Evolutionary conservation across 257 asterid species (phyloP).

Genomic region (Nicotiana tomentosiformis): DNA sequence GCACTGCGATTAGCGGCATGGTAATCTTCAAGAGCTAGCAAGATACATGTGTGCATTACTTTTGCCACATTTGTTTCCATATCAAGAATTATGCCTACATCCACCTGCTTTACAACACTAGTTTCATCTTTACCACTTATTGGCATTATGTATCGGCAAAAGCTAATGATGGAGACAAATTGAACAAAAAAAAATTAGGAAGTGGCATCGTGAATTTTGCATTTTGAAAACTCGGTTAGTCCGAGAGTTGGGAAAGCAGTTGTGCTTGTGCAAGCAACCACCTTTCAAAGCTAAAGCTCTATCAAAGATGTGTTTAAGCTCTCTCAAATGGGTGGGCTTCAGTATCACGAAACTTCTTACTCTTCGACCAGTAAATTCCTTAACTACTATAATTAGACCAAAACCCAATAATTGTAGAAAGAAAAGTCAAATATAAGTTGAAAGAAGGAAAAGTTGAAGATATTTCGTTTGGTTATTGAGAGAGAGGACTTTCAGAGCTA

Average conservation of each 20-base stretch:
- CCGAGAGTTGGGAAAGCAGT: neutral
- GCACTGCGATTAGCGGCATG: slow-evolving; percentile 14
- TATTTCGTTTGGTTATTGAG: neutral
- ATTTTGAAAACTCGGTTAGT: neutral
- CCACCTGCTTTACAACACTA: slow-evolving; percentile 2
- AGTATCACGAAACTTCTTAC: neutral
- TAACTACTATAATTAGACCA: neutral
- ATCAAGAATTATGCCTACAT: slow-evolving; percentile 43
- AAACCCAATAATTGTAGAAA: neutral
- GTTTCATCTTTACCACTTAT: slow-evolving; percentile 1
- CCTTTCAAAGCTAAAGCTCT: neutral
- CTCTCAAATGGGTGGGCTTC: neutral
- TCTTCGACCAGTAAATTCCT: neutral
- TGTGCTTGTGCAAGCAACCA: neutral
- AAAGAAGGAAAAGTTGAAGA: neutral
- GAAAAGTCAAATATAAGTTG: neutral
- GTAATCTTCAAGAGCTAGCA: slow-evolving; percentile 40
- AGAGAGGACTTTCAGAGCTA: neutral
- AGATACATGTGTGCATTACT: slow-evolving; percentile 23
- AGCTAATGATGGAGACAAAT: neutral
- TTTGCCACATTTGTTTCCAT: slow-evolving; percentile 17
- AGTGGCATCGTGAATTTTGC: neutral
- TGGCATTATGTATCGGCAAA: neutral
- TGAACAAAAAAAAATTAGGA: neutral
- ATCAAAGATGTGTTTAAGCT: neutral